Conservation (phyloP, 352 stramenopile species). For the Elongisporangium anandrum region DNA sequence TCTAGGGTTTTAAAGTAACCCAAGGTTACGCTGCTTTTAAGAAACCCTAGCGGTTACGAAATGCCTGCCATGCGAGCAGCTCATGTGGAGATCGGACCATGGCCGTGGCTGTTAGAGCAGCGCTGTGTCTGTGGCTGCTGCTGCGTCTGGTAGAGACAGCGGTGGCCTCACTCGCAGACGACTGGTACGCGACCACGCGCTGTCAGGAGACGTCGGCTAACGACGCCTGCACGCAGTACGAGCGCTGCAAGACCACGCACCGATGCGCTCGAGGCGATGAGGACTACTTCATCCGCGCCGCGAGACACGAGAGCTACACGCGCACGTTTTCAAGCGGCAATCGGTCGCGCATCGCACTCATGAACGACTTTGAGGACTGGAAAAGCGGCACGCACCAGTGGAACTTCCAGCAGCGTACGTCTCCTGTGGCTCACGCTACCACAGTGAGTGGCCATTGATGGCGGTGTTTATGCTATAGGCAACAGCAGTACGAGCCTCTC, state of each 20-base stretch:
- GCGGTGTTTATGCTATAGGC: neutral
- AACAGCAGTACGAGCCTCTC: slow-evolving; percentile 12
- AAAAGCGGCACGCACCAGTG: slow-evolving; percentile 83
- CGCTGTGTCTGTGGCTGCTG: neutral
- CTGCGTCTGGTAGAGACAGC: neutral
- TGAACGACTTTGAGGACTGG: slow-evolving; percentile 97
- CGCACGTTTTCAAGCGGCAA: slow-evolving; percentile 81
- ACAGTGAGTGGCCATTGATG: too few species aligned
- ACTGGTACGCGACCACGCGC: slow-evolving; percentile 54
- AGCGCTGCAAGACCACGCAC: slow-evolving; percentile 94
- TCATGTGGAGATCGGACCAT: neutral
- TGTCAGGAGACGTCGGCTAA: slow-evolving; percentile 47
- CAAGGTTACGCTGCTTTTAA: too few species aligned
- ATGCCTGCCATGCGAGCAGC: neutral
- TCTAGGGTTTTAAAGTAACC: too few species aligned
- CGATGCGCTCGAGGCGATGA: slow-evolving; percentile 87
- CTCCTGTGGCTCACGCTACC: too few species aligned
- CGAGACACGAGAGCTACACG: slow-evolving; percentile 63
- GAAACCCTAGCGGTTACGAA: neutral
- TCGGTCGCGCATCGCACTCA: slow-evolving; percentile 64
- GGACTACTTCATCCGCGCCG: slow-evolving; percentile 86
- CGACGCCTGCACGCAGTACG: slow-evolving; percentile 62
- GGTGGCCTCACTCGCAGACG: slow-evolving; percentile 20
- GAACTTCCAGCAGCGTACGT: slow-evolving; percentile 24
- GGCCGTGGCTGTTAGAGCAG: neutral